These are phyloP conservation scores for Microcos paniculata DNA, from an alignment of 345 rosid species.

Conservation along the genomic window DNA sequence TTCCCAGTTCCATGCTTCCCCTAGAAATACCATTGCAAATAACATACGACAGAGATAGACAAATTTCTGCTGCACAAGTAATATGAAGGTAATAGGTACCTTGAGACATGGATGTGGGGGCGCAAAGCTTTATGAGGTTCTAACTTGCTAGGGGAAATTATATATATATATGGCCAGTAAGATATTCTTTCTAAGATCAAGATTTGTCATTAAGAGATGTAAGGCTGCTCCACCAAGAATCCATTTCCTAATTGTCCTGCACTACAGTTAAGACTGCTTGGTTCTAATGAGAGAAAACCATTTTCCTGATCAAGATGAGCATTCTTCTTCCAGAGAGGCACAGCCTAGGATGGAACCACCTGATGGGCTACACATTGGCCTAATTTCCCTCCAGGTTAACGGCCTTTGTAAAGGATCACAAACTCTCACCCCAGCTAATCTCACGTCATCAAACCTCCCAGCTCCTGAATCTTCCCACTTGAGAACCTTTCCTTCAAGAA, in stretches of 20 bases:
- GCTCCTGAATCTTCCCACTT: conserved; percentile 77
- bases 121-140: neutral
- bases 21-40: neutral
- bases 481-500: conserved; percentile 84
- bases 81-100: neutral
- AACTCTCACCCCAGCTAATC: conserved; percentile 57
- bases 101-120: neutral
- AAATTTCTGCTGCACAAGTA: neutral
- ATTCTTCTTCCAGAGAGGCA: conserved; percentile 65
- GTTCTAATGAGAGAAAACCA: conserved; percentile 2
- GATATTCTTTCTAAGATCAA: neutral
- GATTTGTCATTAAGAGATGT: neutral
- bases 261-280: neutral
- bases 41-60: neutral
- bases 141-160: neutral
- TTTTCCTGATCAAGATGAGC: conserved; percentile 11
- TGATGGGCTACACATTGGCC: conserved; percentile 58
- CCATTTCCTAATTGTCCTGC: conserved; percentile 23
- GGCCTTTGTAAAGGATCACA: conserved; percentile 61
- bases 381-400: conserved; percentile 66
- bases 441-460: conserved; percentile 65
- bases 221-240: neutral
- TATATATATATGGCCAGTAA: neutral
- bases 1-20: neutral
- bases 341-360: conserved; percentile 74